Conservation (phyloP, 331 rosid genomes). For the Rhamnella rubrinervis region DNA sequence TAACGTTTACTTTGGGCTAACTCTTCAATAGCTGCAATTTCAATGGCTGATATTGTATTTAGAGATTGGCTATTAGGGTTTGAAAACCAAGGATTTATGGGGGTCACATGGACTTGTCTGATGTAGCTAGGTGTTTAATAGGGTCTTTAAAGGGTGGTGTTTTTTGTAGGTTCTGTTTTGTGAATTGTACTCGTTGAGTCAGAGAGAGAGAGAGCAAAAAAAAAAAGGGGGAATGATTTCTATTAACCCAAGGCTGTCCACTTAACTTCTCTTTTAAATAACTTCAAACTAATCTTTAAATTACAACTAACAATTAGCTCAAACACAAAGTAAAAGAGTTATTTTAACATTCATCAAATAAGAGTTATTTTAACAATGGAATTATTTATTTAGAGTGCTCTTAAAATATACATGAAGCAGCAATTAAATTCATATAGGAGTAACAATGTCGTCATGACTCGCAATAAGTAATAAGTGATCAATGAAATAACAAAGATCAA, state of each 20-base stretch:
- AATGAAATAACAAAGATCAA: no score
- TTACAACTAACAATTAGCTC: no score
- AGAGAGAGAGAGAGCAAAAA: not conserved
- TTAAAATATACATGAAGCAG: no score
- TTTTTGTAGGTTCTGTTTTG: constrained; percentile 23
- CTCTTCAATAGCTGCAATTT: not conserved
- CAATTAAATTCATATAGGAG: no score
- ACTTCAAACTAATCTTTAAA: no score
- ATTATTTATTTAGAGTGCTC: no score
- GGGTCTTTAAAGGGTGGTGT: constrained; percentile 21
- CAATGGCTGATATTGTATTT: constrained; percentile 11
- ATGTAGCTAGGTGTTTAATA: constrained; percentile 26
- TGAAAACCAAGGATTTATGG: constrained; percentile 48
- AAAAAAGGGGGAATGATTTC: not conserved
- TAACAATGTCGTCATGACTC: no score
- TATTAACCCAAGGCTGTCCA: not conserved
- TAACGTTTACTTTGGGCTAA: not conserved
- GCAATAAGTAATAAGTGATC: no score
- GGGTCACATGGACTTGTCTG: constrained; percentile 78
- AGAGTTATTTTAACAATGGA: no score
- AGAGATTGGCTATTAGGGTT: constrained; percentile 31
- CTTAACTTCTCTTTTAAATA: not conserved
- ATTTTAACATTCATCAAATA: no score
- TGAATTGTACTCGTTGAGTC: constrained; percentile 27
- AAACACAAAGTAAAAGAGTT: no score